Evolutionary conservation across 2,329 filamentous ascomycete species (phyloP).

Genomic region (Juglanconis oblonga): DNA sequence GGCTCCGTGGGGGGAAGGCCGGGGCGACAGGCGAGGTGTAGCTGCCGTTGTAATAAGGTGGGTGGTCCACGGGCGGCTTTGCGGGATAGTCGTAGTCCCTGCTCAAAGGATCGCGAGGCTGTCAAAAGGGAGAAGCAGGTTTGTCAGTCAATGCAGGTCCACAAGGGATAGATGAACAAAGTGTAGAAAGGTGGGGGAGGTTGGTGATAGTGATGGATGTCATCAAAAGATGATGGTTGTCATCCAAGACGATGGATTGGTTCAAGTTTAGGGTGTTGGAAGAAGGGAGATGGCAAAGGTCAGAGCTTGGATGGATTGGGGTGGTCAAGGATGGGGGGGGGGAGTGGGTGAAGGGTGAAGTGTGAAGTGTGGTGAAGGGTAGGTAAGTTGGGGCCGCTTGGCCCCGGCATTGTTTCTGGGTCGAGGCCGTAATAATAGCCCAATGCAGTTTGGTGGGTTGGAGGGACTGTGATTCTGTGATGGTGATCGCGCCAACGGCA

Average conservation of each 20-base stretch:
- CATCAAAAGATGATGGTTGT: constrained; percentile 11
- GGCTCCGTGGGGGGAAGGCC: constrained; percentile 47
- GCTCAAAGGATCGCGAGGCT: constrained; percentile 44
- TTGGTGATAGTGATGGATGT: constrained; percentile 15
- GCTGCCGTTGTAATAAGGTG: constrained; percentile 48
- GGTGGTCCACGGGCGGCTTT: constrained; percentile 36
- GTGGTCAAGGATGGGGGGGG: not conserved
- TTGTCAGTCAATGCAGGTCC: constrained; percentile 20
- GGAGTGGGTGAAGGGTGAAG: not conserved
- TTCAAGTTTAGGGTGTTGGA: constrained; percentile 15
- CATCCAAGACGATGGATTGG: not conserved
- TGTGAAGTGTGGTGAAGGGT: not conserved
- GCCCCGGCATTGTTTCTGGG: constrained; percentile 15
- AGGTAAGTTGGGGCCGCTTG: constrained; percentile 12
- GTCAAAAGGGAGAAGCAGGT: constrained; percentile 22
- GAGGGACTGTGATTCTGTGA: not conserved
- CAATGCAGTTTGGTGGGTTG: not conserved
- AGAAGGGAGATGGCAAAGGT: constrained; percentile 21
- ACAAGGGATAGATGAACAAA: constrained; percentile 16
- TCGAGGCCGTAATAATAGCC: constrained; percentile 7
- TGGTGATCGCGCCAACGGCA: not conserved
- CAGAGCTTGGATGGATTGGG: not conserved
- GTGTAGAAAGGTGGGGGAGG: not conserved
- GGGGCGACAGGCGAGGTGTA: constrained; percentile 48
- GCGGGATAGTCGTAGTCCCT: constrained; percentile 42